Conservation (phyloP, 352 stramenopile genomes). For the Phytophthora capsici region DNA sequence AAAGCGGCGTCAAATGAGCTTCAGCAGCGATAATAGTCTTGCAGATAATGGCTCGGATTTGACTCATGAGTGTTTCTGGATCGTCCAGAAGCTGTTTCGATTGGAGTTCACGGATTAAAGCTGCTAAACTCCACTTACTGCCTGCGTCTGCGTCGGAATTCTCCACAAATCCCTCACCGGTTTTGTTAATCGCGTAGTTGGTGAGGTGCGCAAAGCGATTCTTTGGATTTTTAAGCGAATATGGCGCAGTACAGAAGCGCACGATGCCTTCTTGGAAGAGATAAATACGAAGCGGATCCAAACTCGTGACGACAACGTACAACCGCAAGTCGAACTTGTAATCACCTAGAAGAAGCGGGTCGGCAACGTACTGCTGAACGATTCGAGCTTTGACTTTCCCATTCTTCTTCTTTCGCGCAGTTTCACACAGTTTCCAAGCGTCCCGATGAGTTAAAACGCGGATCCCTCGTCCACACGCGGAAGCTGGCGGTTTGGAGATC, state of each 20-base stretch:
- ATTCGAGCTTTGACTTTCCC: conserved; percentile 51
- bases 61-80: conserved; percentile 31
- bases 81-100: conserved; percentile 40
- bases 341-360: conserved; percentile 80
- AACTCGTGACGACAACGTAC: conserved; percentile 89
- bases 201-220: conserved; percentile 77
- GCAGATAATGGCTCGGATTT: conserved; percentile 66
- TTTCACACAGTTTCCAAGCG: conserved; percentile 34
- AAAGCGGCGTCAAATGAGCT: conserved; percentile 62
- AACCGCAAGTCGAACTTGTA: conserved; percentile 92
- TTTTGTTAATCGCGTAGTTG: conserved; percentile 86
- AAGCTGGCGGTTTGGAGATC: conserved; percentile 90
- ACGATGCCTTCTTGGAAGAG: conserved; percentile 87
- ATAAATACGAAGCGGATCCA: conserved; percentile 88
- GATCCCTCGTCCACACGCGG: conserved; percentile 89
- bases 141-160: conserved; percentile 58
- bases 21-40: conserved; percentile 81
- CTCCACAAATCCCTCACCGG: conserved; percentile 63
- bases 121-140: conserved; percentile 77
- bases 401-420: conserved; percentile 20
- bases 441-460: conserved; percentile 62
- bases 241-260: conserved; percentile 84
- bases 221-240: conserved; percentile 65
- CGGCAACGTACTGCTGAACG: conserved; percentile 81
- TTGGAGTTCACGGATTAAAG: conserved; percentile 54